These are phyloP conservation scores for Alloteropsis semialata DNA, from an alignment of 176 grass and related monocot genomes.

Conservation along the genomic window DNA sequence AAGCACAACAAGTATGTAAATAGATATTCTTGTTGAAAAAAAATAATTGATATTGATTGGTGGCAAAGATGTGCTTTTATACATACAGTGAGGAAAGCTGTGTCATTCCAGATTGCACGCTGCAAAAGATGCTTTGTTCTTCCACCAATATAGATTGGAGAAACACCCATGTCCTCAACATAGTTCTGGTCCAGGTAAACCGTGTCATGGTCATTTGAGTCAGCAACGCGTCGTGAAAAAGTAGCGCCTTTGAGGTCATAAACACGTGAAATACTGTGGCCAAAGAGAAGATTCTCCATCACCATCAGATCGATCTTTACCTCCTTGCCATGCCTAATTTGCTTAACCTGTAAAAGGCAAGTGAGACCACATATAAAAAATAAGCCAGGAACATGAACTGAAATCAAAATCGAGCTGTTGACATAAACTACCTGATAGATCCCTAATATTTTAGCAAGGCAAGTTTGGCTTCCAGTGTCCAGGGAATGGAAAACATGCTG, in stretches of 20 bases:
- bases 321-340: conserved; percentile 78
- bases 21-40: conserved; percentile 33
- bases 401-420: conserved; percentile 9
- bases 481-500: conserved; percentile 73
- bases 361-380: conserved; percentile 18
- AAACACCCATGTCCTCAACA: conserved; percentile 72
- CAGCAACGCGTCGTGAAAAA: conserved; percentile 47
- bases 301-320: conserved; percentile 87
- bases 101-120: conserved; percentile 98
- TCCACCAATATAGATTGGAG: conserved; percentile 93
- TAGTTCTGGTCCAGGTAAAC: conserved; percentile 94
- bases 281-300: conserved; percentile 99
- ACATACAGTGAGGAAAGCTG: conserved; percentile 93
- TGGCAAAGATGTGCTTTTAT: conserved; percentile 24
- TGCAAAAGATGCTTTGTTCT: conserved; percentile 92
- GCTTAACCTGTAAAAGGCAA: conserved; percentile 53
- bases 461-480: conserved; percentile 82
- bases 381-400: conserved; percentile 8
- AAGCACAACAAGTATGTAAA: conserved; percentile 39
- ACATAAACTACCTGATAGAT: conserved; percentile 88
- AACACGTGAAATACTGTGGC: conserved; percentile 65
- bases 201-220: conserved; percentile 47
- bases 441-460: conserved; percentile 92
- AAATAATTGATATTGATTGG: conserved; percentile 6
- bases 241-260: conserved; percentile 91